Evolutionary conservation across 169 alveolate species (phyloP).

Genomic region (Eimeria acervulina): DNA sequence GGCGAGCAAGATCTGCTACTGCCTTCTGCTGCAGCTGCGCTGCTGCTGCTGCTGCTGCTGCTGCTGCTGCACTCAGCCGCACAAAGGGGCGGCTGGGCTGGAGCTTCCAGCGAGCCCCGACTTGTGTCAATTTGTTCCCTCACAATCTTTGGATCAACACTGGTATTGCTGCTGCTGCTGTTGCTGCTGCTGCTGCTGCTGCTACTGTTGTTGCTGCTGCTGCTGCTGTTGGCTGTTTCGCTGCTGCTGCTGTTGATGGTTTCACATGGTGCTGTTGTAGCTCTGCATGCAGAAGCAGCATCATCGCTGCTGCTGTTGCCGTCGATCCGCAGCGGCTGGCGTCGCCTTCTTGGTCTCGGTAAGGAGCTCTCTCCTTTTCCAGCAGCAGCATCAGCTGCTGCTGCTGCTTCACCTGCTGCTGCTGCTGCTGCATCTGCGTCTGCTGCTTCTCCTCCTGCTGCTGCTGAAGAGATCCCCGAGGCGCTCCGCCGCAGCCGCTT

Average conservation of each 20-base stretch:
- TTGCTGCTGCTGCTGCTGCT: neutral
- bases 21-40: neutral
- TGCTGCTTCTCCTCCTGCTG: too few species aligned
- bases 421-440: too few species aligned
- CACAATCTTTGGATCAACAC: neutral
- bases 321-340: neutral
- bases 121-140: too few species aligned
- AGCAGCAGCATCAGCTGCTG: neutral
- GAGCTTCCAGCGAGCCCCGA: too few species aligned
- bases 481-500: neutral
- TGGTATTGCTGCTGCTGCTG: constrained; percentile 28
- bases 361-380: neutral
- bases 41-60: neutral
- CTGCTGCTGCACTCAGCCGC: neutral
- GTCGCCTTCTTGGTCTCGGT: neutral
- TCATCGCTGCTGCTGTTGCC: neutral
- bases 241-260: constrained; percentile 8
- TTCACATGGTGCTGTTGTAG: neutral
- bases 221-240: neutral
- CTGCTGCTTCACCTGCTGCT: too few species aligned
- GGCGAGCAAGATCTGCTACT: neutral
- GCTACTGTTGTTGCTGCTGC: constrained; percentile 21
- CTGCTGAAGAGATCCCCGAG: neutral
- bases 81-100: neutral
- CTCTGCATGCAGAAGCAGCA: neutral